phyloP scores from a whole-genome alignment of 2,329 filamentous ascomycete genomes.

The Pseudocercospora macadamiae region DNA sequence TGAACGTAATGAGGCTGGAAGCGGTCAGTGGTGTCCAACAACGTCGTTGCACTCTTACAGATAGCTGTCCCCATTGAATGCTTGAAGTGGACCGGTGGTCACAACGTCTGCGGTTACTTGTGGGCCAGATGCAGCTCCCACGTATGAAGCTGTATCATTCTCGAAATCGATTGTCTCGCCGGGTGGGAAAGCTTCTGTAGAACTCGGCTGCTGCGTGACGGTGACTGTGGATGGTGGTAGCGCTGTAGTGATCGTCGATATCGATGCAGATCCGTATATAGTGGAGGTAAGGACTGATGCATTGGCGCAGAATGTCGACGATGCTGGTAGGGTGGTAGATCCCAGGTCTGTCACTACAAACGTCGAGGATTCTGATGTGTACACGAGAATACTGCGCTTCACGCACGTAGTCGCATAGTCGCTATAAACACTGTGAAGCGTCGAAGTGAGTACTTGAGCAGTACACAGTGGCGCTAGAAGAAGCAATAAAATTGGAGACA shows the following conservation, averaged over 20 bases:
- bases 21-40: not conserved
- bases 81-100: not conserved
- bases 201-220: not conserved
- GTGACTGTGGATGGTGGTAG: not conserved
- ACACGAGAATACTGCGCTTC: conserved; percentile 1
- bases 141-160: not conserved
- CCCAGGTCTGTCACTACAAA: not conserved
- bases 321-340: not conserved
- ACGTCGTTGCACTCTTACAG: not conserved
- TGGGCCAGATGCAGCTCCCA: not conserved
- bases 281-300: no score
- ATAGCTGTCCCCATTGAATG: conserved; percentile 7
- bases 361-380: conserved; percentile 4
- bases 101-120: conserved; percentile 3
- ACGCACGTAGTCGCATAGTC: conserved; percentile 1
- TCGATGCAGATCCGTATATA: no score
- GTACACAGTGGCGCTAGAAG: no score
- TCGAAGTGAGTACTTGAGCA: no score
- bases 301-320: conserved; percentile 5
- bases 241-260: not conserved
- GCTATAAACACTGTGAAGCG: no score
- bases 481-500: no score
- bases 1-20: not conserved
- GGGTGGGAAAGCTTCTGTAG: not conserved
- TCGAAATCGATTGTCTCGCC: not conserved